Conservation (phyloP, 169 alveolate species). For the Fabrea salina region DNA sequence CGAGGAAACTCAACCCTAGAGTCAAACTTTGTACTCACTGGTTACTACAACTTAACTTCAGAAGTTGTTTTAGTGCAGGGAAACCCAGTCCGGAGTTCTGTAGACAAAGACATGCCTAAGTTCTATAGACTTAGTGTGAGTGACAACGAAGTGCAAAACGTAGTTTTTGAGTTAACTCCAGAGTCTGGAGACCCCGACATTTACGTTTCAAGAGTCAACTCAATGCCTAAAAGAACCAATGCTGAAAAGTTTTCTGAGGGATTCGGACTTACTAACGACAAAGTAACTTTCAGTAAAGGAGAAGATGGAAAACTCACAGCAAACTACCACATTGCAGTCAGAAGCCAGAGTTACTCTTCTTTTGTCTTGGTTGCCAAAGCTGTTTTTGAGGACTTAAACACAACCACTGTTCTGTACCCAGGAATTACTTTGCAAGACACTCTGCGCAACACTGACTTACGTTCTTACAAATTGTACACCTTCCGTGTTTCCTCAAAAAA, state of each 20-base stretch:
- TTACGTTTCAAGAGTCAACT: conserved; percentile 9
- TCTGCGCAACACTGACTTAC: background rate
- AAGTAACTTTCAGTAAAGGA: background rate
- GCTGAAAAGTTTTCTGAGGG: background rate
- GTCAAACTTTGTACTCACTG: background rate
- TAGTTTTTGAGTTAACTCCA: conserved; percentile 18
- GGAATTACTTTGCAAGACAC: background rate
- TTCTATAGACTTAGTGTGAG: background rate
- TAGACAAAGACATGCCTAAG: background rate
- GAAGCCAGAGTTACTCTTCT: background rate
- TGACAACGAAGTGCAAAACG: background rate
- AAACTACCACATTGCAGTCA: background rate
- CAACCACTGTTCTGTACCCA: background rate
- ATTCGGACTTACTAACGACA: background rate
- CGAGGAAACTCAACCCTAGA: background rate
- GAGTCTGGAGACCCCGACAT: conserved; percentile 41
- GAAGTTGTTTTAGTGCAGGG: conserved; percentile 24
- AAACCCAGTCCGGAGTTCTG: background rate
- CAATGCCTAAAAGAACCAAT: background rate
- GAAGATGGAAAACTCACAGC: background rate
- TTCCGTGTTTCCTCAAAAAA: background rate
- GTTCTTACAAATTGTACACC: background rate
- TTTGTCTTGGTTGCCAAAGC: background rate
- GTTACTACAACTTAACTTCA: background rate
- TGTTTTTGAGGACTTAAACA: background rate